Evolutionary conservation across 371 early-diverging fungal genomes (phyloP).

Genomic region (Zopfochytrium polystomum): DNA sequence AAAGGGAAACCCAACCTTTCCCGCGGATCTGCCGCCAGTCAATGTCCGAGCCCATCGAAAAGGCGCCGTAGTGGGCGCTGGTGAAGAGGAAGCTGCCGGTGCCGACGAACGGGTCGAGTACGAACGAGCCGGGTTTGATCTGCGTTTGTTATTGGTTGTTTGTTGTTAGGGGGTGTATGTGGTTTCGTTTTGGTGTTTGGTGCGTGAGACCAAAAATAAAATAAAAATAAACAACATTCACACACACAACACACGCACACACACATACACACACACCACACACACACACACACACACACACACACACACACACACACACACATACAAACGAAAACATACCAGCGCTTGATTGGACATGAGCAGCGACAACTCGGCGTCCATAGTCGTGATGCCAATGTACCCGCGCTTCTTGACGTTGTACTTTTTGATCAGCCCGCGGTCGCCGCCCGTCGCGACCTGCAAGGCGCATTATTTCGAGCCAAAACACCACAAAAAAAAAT

Average conservation of each 20-base stretch:
- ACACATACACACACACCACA: no score
- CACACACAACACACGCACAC: no score
- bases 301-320: no score
- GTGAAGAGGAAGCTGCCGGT: constrained; percentile 90
- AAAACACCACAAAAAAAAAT: constrained; percentile 58
- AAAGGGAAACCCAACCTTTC: constrained; percentile 53
- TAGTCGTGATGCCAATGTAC: constrained; percentile 93
- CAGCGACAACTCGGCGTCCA: constrained; percentile 96
- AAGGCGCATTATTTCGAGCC: no score
- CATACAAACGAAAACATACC: no score
- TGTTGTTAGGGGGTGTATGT: no score
- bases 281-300: no score
- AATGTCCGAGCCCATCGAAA: constrained; percentile 91
- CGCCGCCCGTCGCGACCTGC: constrained; percentile 62
- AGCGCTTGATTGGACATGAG: constrained; percentile 94
- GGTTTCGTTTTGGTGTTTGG: no score
- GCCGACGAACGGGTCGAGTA: constrained; percentile 98
- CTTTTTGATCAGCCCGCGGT: constrained; percentile 67
- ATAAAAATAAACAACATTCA: no score
- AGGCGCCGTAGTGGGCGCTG: constrained; percentile 90
- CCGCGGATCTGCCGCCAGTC: constrained; percentile 96
- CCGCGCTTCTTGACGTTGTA: constrained; percentile 90
- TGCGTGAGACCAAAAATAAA: no score
- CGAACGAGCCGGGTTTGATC: constrained; percentile 70
- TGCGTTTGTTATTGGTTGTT: no score